Base-by-base conservation (phyloP, 768 basidiomycete genomes). In the Amanita exitialis region DNA sequence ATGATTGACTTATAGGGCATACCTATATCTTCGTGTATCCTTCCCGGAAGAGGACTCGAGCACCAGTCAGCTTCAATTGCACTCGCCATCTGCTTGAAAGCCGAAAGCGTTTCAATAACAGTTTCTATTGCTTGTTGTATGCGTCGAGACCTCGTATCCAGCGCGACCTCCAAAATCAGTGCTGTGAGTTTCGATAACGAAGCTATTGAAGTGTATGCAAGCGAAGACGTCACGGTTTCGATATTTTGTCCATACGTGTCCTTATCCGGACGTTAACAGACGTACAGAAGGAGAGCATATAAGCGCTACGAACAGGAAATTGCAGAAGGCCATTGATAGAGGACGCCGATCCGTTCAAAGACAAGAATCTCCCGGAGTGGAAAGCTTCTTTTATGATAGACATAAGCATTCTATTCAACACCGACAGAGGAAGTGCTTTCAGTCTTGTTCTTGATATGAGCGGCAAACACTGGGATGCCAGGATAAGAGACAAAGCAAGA, bases 391-490 rank as follows among this genome's bases (percentile, higher is more conserved):
- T 67, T 49, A 85, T 75, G 8, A 75, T 74, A 0, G 74, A 70
- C 25, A 73, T 70, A 8, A 69, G 54, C 45, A 68, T 53, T 23
- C 61, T 55, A 16, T 55, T 47, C 18, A 71, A 61, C 18, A 75
- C 68, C 3, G 74, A 61, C 4, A 89, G 64, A 5, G 86, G 84
- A 0, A 88, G 66, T 0, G 78, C 82, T 53, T 73, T 75, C 38
- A 87, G 64, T 57, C 79, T 82, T 37, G 70, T 61, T 6, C 72
- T 64, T 1, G 76, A 69, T 12, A 87, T 72, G 6, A 79, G 64
- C 1, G 79, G 73, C 1, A 84, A 63, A 15, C 79, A 79, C 46
- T 79, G 83, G 5, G 83, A 78, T 0, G 80, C 75, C 21, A 84
- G 60, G 2, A 84, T 73, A 47, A 82, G 58, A n/a, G 72, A 68